phyloP scores from a whole-genome alignment of 305 asterid species.

The Euphrasia arctica region DNA sequence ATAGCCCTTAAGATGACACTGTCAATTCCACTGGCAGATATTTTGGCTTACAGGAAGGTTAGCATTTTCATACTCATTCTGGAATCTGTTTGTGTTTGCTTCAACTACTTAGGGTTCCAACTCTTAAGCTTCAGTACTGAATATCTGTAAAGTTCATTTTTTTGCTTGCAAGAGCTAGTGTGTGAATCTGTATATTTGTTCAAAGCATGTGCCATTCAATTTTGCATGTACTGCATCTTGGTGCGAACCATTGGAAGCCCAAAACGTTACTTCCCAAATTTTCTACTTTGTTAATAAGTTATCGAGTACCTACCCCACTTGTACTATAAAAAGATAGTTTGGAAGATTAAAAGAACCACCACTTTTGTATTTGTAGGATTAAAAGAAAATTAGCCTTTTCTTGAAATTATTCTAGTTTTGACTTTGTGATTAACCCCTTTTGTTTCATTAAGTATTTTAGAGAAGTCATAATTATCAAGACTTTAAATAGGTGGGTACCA shows the following conservation, averaged over 20 bases:
- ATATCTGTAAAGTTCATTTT: conserved; percentile 3
- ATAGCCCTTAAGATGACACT: conserved; percentile 81
- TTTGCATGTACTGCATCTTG: conserved; percentile 12
- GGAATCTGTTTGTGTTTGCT: conserved; percentile 16
- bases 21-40: conserved; percentile 78
- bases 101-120: not conserved
- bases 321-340: no score
- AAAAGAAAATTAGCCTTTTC: not conserved
- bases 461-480: conserved; percentile 6
- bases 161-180: conserved; percentile 3
- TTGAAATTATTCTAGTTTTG: not conserved
- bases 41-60: conserved; percentile 96
- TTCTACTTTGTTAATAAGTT: not conserved
- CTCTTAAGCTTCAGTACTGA: conserved; percentile 10
- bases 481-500: conserved; percentile 3
- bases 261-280: not conserved
- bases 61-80: conserved; percentile 20
- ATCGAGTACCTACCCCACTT: no score
- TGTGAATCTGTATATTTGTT: conserved; percentile 4
- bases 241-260: conserved; percentile 1
- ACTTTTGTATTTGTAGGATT: no score
- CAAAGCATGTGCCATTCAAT: conserved; percentile 10
- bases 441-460: conserved; percentile 3
- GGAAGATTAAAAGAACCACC: no score
- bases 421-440: not conserved